A percentile compares a stretch with the other conserved stretches of the same genome.
phyloP scores from a whole-genome alignment of 805 yeast genomes.

The Saturnispora zaruensis region DNA sequence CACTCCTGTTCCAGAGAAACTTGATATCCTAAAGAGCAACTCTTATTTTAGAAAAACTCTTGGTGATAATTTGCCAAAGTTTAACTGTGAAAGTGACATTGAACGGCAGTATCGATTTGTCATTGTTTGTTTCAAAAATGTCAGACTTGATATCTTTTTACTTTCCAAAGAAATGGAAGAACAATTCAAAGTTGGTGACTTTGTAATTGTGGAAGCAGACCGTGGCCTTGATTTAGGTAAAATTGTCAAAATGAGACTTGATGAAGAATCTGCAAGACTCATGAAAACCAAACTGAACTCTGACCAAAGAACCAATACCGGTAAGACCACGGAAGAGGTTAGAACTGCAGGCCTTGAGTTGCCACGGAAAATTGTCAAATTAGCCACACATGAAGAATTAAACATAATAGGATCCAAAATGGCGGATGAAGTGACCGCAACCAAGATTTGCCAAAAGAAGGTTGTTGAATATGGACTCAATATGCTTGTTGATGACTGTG shows the following conservation, averaged over 20 bases:
- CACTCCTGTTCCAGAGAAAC: constrained; percentile 19
- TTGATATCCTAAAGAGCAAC: constrained; percentile 20
- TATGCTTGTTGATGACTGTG: constrained; percentile 67
- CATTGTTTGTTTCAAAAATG: constrained; percentile 69
- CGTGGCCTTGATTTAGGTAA: constrained; percentile 72
- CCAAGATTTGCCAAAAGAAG: constrained; percentile 49
- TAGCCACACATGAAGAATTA: constrained; percentile 56
- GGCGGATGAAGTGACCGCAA: constrained; percentile 64
- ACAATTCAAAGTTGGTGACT: constrained; percentile 44
- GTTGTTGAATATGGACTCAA: constrained; percentile 40
- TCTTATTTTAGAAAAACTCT: constrained; percentile 2
- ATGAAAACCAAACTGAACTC: constrained; percentile 58
- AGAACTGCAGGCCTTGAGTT: constrained; percentile 43
- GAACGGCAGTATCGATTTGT: constrained; percentile 32
- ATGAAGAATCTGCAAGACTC: constrained; percentile 58
- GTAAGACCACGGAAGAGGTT: constrained; percentile 8
- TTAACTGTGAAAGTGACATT: neutral
- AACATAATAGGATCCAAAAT: constrained; percentile 48
- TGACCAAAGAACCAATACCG: constrained; percentile 60
- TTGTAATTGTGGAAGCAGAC: constrained; percentile 79
- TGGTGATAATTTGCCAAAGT: constrained; percentile 4
- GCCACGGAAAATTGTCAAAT: constrained; percentile 59
- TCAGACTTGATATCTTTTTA: constrained; percentile 70
- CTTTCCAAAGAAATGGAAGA: constrained; percentile 32
- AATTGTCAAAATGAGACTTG: constrained; percentile 48